phyloP scores from a whole-genome alignment of 768 basidiomycete genomes.

The Hirschioporus abietinus region DNA sequence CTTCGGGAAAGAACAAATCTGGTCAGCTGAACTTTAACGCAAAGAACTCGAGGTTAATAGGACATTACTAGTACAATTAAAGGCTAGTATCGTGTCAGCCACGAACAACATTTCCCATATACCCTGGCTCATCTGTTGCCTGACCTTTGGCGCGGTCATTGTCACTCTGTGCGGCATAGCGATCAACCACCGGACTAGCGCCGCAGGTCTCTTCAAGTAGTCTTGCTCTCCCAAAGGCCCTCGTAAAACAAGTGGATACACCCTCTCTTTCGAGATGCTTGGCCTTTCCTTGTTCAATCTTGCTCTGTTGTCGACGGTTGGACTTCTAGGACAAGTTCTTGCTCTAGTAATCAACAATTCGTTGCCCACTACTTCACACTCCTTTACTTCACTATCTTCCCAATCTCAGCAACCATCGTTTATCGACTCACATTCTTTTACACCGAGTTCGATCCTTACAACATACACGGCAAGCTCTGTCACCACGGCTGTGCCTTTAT shows the following conservation, averaged over 20 bases:
- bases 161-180: not conserved
- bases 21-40: no score
- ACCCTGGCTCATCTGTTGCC: not conserved
- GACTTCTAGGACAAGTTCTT: not conserved
- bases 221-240: not conserved
- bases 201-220: not conserved
- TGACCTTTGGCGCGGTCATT: not conserved
- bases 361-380: not conserved
- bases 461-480: not conserved
- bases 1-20: no score
- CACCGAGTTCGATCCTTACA: not conserved
- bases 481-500: not conserved
- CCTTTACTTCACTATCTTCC: not conserved
- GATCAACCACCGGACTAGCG: not conserved
- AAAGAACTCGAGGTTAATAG: no score
- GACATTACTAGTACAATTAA: no score
- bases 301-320: not conserved
- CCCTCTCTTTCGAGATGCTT: not conserved
- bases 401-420: not conserved
- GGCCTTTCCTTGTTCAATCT: not conserved
- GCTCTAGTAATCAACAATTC: not conserved
- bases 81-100: not conserved
- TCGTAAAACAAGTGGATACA: not conserved
- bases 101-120: not conserved
- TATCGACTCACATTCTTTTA: not conserved